Evolutionary conservation across 2,329 filamentous ascomycete genomes (phyloP).

Genomic region (Xylariaceae sp.): DNA sequence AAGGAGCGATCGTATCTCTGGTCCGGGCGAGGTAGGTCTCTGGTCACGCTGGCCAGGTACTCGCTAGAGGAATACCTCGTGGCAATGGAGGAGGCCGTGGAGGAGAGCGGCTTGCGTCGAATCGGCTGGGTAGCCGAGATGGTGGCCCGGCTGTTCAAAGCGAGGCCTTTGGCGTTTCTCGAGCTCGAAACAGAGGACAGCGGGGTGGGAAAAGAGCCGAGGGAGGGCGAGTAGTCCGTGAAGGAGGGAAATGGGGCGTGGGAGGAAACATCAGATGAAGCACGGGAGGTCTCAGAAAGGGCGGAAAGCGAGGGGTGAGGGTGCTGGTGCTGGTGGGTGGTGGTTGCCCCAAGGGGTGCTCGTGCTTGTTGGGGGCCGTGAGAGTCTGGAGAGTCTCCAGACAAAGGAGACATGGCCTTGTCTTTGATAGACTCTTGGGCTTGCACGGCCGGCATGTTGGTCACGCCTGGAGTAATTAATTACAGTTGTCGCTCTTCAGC

Average conservation of each 20-base stretch:
- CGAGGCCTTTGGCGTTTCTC: slow-evolving; percentile 31
- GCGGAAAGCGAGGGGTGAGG: slow-evolving; percentile 25
- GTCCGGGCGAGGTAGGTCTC: slow-evolving; percentile 48
- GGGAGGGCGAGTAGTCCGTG: slow-evolving; percentile 23
- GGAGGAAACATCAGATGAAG: slow-evolving; percentile 36
- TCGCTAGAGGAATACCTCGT: slow-evolving; percentile 46
- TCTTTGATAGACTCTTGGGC: no score
- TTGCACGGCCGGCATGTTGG: no score
- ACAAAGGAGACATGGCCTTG: neutral
- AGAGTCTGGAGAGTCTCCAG: slow-evolving; percentile 5
- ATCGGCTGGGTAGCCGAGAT: slow-evolving; percentile 36
- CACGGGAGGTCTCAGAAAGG: slow-evolving; percentile 38
- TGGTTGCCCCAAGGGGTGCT: neutral
- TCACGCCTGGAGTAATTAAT: no score
- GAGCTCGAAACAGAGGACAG: slow-evolving; percentile 23
- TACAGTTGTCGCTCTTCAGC: no score
- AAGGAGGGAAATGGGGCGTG: slow-evolving; percentile 20
- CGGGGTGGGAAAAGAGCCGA: slow-evolving; percentile 28
- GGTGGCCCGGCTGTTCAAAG: slow-evolving; percentile 24
- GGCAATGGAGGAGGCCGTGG: slow-evolving; percentile 51
- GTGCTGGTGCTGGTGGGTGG: slow-evolving; percentile 6
- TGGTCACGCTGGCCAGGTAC: slow-evolving; percentile 33
- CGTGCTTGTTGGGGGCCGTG: neutral
- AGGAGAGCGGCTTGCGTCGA: slow-evolving; percentile 60
- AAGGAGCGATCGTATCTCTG: slow-evolving; percentile 53